Base-by-base conservation (phyloP, 805 yeast genomes). In the Wickerhamomyces kurtzmanii region DNA sequence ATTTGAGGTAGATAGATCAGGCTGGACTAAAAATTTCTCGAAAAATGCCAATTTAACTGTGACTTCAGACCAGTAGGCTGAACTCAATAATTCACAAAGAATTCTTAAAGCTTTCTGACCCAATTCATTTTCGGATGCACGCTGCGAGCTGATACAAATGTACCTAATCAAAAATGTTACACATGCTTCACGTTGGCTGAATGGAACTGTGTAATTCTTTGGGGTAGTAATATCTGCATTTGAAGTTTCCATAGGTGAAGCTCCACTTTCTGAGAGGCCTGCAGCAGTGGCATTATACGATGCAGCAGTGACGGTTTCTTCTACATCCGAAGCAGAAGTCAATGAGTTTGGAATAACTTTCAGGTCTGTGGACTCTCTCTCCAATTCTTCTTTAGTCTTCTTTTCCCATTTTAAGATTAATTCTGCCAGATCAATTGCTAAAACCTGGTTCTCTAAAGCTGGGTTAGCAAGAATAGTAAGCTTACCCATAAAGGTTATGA, bases 401-500 rank as follows among this genome's bases (percentile, higher is more conserved):
- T 62, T 63, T 50, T 87, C 97, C 98, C 98, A 91, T 26, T 70
- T 70, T 34, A 86, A 59, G 30, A 91, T 74, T 34, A 89, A 53
- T 32, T 85, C 94, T 0, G 95, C 93, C 31, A 91, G 55, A 38
- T 89, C 97, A 33, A 89, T 81, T 0, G 96, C 95, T 35, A 89
- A 56, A 0, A 72, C 63, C 47, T 86, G 96, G 40, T 80, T 83
- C 36, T 89, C 96, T 14, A 74, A 47, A 1, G 84, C 76, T 4
- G 91, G 75, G 40, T 78, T 82, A 5, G 86, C 75, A 43, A 76
- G 59, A 27, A 84, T 73, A 0, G 93, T 81, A 29, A 91, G 59
- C 45, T 86, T 85, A 11, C 94, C 94, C 86, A 91, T 82, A 1
- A 94, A 94, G 4, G 87, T 73, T 29, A 91, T 82, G 31, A 89